A percentile compares a stretch with the other conserved stretches of the same genome.
phyloP scores from a whole-genome alignment of 371 early-diverging fungal species.

The Lichtheimia corymbifera region DNA sequence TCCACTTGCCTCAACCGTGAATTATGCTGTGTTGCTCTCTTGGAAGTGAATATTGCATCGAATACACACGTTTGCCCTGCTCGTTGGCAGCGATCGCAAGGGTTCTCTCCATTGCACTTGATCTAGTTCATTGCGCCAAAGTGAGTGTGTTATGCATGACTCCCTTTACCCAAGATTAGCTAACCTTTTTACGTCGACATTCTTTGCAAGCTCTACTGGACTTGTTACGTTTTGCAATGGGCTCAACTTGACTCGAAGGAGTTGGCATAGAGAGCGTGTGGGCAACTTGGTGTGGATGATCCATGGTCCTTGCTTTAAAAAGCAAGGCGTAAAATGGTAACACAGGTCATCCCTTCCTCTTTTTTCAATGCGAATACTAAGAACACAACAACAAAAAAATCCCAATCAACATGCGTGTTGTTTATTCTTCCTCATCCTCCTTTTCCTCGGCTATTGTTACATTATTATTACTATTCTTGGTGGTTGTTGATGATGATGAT shows the following conservation, averaged over 20 bases:
- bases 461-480: constrained; percentile 7
- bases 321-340: background rate
- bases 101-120: constrained; percentile 50
- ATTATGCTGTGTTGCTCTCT: constrained; percentile 21
- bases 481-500: background rate
- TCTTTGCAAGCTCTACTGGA: constrained; percentile 49
- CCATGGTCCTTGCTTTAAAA: background rate
- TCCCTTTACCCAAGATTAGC: background rate
- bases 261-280: too few species aligned
- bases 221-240: constrained; percentile 33
- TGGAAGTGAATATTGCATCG: constrained; percentile 34
- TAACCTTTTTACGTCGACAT: constrained; percentile 53
- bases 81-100: constrained; percentile 45
- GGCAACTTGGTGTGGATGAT: background rate
- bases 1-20: too few species aligned
- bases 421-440: too few species aligned
- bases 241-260: background rate
- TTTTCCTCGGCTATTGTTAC: background rate
- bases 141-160: constrained; percentile 17
- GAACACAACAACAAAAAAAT: background rate
- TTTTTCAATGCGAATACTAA: background rate
- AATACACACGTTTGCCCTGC: constrained; percentile 40
- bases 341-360: background rate
- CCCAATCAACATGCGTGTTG: background rate
- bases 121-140: constrained; percentile 42